These are phyloP conservation scores for Naganishia cerealis DNA, from an alignment of 1,284 basidiomycete species.

Conservation along the genomic window DNA sequence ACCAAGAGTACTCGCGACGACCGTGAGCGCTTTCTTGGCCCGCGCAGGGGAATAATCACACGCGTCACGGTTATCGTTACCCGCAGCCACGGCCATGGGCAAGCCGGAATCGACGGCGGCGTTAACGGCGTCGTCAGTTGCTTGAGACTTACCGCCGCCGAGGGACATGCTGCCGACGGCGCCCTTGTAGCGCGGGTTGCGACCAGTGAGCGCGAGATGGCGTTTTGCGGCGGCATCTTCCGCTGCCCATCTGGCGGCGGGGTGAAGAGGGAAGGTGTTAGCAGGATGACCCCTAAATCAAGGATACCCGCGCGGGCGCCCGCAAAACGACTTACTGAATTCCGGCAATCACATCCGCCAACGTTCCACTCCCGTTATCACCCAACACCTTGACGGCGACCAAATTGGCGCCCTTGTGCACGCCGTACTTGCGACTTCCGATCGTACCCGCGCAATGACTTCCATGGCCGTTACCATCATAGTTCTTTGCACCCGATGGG, in stretches of 20 bases:
- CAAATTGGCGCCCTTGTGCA: constrained; percentile 87
- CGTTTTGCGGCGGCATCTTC: constrained; percentile 61
- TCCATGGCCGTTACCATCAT: constrained; percentile 62
- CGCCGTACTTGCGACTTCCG: constrained; percentile 78
- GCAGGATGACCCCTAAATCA: background rate
- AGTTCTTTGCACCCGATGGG: constrained; percentile 71
- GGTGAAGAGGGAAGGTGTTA: background rate
- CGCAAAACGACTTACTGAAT: constrained; percentile 56
- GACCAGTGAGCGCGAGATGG: constrained; percentile 63
- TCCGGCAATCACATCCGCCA: constrained; percentile 89
- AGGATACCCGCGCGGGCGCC: background rate
- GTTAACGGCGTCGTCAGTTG: constrained; percentile 83
- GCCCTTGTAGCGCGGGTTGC: constrained; percentile 75
- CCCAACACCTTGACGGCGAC: constrained; percentile 97
- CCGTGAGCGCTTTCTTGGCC: constrained; percentile 74
- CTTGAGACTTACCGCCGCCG: constrained; percentile 88
- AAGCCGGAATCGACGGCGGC: constrained; percentile 77
- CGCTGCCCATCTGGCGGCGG: constrained; percentile 67
- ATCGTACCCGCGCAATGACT: constrained; percentile 79
- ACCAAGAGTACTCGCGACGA: constrained; percentile 75
- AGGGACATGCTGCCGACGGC: constrained; percentile 82
- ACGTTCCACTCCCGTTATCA: constrained; percentile 87
- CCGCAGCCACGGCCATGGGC: constrained; percentile 93
- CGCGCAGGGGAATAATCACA: constrained; percentile 80
- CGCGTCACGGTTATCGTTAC: constrained; percentile 64